Percentiles rank a stretch among this genome's conserved stretches.
These are phyloP conservation scores for Phytophthora gonapodyides DNA, from an alignment of 352 stramenopile species.

Conservation along the genomic window DNA sequence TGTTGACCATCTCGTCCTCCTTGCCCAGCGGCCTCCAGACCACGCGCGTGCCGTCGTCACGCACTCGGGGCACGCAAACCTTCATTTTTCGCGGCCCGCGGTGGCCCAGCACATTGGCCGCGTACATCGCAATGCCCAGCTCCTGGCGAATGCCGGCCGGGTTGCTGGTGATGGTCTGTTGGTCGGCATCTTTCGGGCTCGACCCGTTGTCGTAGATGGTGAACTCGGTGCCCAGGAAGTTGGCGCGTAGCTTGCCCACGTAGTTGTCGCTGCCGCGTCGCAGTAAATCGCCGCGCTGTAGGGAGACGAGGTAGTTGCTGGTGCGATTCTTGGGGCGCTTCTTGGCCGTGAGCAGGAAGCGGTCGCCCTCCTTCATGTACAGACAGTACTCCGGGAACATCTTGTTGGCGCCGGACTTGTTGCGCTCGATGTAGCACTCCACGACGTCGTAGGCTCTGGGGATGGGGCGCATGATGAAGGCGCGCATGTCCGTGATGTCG, in stretches of 20 bases:
- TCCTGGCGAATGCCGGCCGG: constrained; percentile 87
- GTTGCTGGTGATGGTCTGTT: constrained; percentile 82
- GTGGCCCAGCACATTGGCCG: constrained; percentile 92
- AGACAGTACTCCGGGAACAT: constrained; percentile 93
- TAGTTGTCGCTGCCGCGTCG: constrained; percentile 92
- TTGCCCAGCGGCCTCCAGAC: constrained; percentile 79
- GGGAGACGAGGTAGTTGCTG: constrained; percentile 97
- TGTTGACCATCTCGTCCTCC: constrained; percentile 92
- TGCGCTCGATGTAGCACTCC: constrained; percentile 95
- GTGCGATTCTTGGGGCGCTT: constrained; percentile 97
- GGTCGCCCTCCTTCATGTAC: constrained; percentile 94
- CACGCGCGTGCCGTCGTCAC: constrained; percentile 82
- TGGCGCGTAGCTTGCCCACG: constrained; percentile 95
- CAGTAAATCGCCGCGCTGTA: constrained; percentile 92
- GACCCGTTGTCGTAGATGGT: constrained; percentile 94
- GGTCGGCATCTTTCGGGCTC: constrained; percentile 91
- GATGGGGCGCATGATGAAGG: constrained; percentile 79
- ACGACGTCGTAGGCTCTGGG: constrained; percentile 91
- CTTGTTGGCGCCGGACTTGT: constrained; percentile 91
- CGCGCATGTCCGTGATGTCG: constrained; percentile 82
- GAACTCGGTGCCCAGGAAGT: constrained; percentile 99
- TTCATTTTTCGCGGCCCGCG: constrained; percentile 97
- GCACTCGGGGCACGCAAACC: constrained; percentile 89
- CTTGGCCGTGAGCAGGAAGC: constrained; percentile 97
- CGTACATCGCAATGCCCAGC: constrained; percentile 94